A percentile compares a stretch with the other conserved stretches of the same genome.
Conservation (phyloP, 805 yeast genomes). For the Kurtzmaniella cleridarum region DNA sequence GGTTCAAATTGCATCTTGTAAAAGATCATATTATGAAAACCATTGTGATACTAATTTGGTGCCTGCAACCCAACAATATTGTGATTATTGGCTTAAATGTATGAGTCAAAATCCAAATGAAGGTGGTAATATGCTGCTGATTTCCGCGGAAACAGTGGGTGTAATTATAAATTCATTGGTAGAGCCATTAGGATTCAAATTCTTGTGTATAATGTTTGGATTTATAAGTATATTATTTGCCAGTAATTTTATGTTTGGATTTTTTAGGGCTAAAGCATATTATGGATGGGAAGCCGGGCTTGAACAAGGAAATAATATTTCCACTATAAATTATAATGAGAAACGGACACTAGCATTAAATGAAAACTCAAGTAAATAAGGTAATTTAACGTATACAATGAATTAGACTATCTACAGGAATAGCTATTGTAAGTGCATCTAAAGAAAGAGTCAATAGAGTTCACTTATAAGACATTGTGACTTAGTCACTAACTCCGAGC, state of each 20-base stretch:
- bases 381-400: no score
- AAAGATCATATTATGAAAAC: slow-evolving; percentile 47
- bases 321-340: no score
- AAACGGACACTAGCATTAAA: no score
- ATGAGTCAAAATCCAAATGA: slow-evolving; percentile 52
- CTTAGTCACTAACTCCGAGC: no score
- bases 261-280: slow-evolving; percentile 50
- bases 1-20: slow-evolving; percentile 51
- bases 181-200: slow-evolving; percentile 63
- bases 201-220: slow-evolving; percentile 40
- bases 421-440: no score
- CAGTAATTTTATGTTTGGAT: slow-evolving; percentile 64
- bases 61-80: slow-evolving; percentile 54
- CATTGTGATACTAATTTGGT: slow-evolving; percentile 51
- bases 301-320: no score
- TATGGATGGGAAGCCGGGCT: slow-evolving; percentile 31
- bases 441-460: no score
- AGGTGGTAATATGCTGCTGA: slow-evolving; percentile 45
- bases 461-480: no score
- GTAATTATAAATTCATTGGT: slow-evolving; percentile 55
- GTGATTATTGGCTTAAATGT: slow-evolving; percentile 61
- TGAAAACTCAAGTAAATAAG: no score
- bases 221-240: slow-evolving; percentile 46
- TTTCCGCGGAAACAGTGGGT: slow-evolving; percentile 62
- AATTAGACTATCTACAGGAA: no score